These are phyloP conservation scores for Solanum pennellii DNA, from an alignment of 257 asterid species.

Conservation along the genomic window DNA sequence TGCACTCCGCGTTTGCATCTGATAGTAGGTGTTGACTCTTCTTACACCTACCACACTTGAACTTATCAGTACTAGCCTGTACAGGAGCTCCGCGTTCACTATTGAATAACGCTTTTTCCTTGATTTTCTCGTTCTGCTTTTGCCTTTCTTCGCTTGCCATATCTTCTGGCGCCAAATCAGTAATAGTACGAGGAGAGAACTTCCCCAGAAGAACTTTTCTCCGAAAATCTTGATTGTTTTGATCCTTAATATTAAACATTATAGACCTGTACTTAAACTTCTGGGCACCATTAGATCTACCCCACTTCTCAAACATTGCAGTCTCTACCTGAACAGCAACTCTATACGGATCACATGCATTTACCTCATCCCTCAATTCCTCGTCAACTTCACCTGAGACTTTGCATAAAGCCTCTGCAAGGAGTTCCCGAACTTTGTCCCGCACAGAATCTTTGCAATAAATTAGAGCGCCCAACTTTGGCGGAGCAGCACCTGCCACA, in stretches of 20 bases:
- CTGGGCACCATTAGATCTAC: slow-evolving; percentile 31
- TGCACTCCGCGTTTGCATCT: slow-evolving; percentile 94
- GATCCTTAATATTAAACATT: slow-evolving; percentile 39
- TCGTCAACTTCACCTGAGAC: slow-evolving; percentile 22
- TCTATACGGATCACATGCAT: slow-evolving; percentile 60
- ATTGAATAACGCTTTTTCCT: slow-evolving; percentile 70
- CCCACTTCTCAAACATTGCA: slow-evolving; percentile 39
- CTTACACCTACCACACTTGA: slow-evolving; percentile 77
- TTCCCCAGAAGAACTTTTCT: slow-evolving; percentile 66
- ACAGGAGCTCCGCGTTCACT: slow-evolving; percentile 60
- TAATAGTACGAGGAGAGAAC: slow-evolving; percentile 29
- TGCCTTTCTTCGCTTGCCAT: slow-evolving; percentile 91
- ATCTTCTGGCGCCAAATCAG: slow-evolving; percentile 54
- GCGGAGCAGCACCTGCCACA: slow-evolving; percentile 4
- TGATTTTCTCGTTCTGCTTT: slow-evolving; percentile 53
- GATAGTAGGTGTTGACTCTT: slow-evolving; percentile 77
- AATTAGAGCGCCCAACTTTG: slow-evolving; percentile 23
- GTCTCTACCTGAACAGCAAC: slow-evolving; percentile 30
- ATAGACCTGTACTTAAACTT: slow-evolving; percentile 33
- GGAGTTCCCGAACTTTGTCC: slow-evolving; percentile 31
- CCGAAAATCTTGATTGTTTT: slow-evolving; percentile 49
- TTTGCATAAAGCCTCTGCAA: slow-evolving; percentile 32
- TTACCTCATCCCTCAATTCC: slow-evolving; percentile 28
- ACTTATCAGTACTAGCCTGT: slow-evolving; percentile 68
- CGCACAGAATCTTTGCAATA: slow-evolving; percentile 29